phyloP scores from a whole-genome alignment of 495 filamentous ascomycete species.

The Aspergillus haitiensis region DNA sequence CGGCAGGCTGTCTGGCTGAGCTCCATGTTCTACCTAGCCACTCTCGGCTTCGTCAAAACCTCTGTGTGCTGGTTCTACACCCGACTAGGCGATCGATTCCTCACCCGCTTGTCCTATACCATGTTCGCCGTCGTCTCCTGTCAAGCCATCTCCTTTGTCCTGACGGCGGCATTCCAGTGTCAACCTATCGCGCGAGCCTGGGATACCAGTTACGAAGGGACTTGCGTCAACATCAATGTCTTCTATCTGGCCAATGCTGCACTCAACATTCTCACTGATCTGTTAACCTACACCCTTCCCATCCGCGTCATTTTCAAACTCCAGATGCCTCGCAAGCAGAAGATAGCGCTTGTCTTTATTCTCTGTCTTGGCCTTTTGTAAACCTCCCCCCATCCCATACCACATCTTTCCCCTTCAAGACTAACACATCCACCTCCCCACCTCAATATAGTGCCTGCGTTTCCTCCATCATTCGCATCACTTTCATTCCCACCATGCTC shows the following conservation, averaged over 20 bases:
- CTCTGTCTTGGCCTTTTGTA: conserved; percentile 47
- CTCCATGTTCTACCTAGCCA: conserved; percentile 44
- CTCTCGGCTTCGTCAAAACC: conserved; percentile 43
- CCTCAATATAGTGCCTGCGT: conserved; percentile 33
- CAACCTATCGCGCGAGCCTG: conserved; percentile 37
- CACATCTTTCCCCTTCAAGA: background rate
- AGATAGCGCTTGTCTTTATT: conserved; percentile 36
- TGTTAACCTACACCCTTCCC: conserved; percentile 52
- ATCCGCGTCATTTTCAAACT: conserved; percentile 40
- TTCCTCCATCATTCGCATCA: conserved; percentile 46
- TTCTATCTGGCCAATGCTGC: conserved; percentile 47
- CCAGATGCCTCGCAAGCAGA: conserved; percentile 38
- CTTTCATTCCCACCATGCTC: conserved; percentile 42
- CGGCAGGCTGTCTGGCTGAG: conserved; percentile 40
- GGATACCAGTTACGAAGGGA: conserved; percentile 30
- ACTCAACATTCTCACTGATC: conserved; percentile 55
- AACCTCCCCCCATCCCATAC: conserved; percentile 8
- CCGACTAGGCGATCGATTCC: conserved; percentile 35
- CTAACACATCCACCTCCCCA: background rate
- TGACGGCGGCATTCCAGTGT: conserved; percentile 43
- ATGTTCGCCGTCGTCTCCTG: conserved; percentile 35
- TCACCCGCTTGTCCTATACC: conserved; percentile 32
- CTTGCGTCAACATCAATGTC: conserved; percentile 48
- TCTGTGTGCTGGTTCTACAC: conserved; percentile 45
- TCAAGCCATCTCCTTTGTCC: conserved; percentile 38